Evolutionary conservation across 2,329 filamentous ascomycete species (phyloP), one percentile per base, ranked within the genome.

Genomic region (Fusarium papillatum): DNA sequence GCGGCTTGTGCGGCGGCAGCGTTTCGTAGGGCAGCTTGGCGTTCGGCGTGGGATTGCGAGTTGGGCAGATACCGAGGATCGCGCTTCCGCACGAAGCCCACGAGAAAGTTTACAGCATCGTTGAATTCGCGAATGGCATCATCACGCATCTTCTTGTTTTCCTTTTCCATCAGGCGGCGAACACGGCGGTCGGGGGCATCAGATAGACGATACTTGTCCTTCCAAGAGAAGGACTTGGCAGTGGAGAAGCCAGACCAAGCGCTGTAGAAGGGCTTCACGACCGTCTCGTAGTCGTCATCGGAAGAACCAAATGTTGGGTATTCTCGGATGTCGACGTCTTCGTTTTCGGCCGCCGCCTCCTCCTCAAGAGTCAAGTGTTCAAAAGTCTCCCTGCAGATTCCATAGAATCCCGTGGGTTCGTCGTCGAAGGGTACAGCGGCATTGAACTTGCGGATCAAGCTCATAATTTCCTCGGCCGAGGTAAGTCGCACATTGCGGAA

Each of bases 91-190:
- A 96, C 94, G 84, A 98, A 98, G 2, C 92, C 89, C 4, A 98
- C 94, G 16, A 99, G 88, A 9, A 95, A 94, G 68, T 95, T 88
- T 36, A 99, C 95, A 5, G 95, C 94, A 72, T 98, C 95, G 83
- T 98, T 98, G 86, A 98, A 98, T 76, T 98, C 95, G 68, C 93
- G 91, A 14, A 94, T 91, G 4, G 92, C 95, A 65, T 96, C 94
- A 24, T 98, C 96, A 64, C 97, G 91, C 29, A 93, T 85, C 75
- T 94, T 94, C 78, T 93, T 94, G 83, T 99, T 99, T 82, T 98
- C 96, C 84, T 98, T 98, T 82, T 98, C 97, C 93, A 98, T 98
- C 46, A 95, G 80, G 38, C 97, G 91, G 64, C 96, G 92, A 19
- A 95, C 89, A 43, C 93, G 91, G 63, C 97, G 92, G 84, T 99